Conservation (phyloP, 2,329 filamentous ascomycete genomes). For the Aspergillus niger region DNA sequence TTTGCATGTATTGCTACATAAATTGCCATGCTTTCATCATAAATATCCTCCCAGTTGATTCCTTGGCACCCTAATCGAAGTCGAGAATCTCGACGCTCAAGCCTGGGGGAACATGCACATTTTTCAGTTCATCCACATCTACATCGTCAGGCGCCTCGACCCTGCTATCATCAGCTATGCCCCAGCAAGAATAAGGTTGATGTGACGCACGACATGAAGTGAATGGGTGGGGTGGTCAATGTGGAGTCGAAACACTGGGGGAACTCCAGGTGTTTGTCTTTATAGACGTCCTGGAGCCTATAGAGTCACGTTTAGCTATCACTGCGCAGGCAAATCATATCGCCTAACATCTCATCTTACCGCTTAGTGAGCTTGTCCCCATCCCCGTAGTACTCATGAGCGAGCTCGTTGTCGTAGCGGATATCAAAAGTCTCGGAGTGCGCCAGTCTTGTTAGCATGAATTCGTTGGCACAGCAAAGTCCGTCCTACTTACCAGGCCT, state of each 20-base stretch:
- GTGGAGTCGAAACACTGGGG: slow-evolving; percentile 24
- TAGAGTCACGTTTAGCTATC: background rate
- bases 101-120: slow-evolving; percentile 15
- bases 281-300: slow-evolving; percentile 11
- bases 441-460: background rate
- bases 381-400: slow-evolving; percentile 22
- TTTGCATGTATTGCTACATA: no score
- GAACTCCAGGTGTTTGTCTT: slow-evolving; percentile 18
- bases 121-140: slow-evolving; percentile 12
- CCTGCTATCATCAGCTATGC: background rate
- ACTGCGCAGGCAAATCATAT: background rate
- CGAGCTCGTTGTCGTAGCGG: slow-evolving; percentile 22
- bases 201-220: slow-evolving; percentile 6
- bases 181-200: no score
- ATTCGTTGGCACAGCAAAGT: background rate
- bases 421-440: slow-evolving; percentile 20
- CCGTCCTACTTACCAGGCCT: background rate
- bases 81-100: slow-evolving; percentile 18
- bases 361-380: slow-evolving; percentile 13
- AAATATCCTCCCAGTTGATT: no score
- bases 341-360: slow-evolving; percentile 1
- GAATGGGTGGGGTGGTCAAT: slow-evolving; percentile 15
- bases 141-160: slow-evolving; percentile 16
- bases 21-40: no score
- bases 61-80: background rate